These are phyloP conservation scores for Brettanomyces custersianus DNA, from an alignment of 805 yeast genomes.

Conservation along the genomic window DNA sequence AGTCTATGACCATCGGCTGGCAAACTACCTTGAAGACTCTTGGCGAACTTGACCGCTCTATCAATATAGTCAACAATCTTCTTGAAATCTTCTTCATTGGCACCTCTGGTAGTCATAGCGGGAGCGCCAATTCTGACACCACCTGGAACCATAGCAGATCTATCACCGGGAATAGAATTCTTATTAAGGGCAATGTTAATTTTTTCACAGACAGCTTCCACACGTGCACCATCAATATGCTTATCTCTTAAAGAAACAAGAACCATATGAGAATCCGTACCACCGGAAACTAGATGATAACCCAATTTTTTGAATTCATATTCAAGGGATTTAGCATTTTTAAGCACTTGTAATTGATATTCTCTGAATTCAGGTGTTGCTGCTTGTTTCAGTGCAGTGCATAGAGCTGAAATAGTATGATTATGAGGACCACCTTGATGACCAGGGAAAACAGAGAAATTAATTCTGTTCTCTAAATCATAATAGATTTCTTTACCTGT, in stretches of 20 bases:
- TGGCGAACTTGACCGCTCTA: slow-evolving; percentile 68
- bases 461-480: slow-evolving; percentile 90
- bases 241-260: slow-evolving; percentile 81
- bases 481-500: slow-evolving; percentile 86
- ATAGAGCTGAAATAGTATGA: slow-evolving; percentile 96
- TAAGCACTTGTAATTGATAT: slow-evolving; percentile 81
- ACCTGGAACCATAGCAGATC: slow-evolving; percentile 92
- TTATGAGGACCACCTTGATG: slow-evolving; percentile 99
- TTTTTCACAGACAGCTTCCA: slow-evolving; percentile 90
- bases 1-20: slow-evolving; percentile 92
- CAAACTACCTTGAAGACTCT: slow-evolving; percentile 62
- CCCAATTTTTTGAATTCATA: slow-evolving; percentile 59
- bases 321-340: slow-evolving; percentile 83
- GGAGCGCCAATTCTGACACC: slow-evolving; percentile 98
- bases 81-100: slow-evolving; percentile 77
- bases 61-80: slow-evolving; percentile 76
- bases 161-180: slow-evolving; percentile 97
- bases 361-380: slow-evolving; percentile 80
- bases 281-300: slow-evolving; percentile 81
- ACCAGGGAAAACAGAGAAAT: slow-evolving; percentile 98
- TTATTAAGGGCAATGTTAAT: slow-evolving; percentile 94
- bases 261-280: slow-evolving; percentile 97
- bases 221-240: slow-evolving; percentile 94
- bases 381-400: slow-evolving; percentile 95
- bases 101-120: slow-evolving; percentile 97